Evolutionary conservation across 768 basidiomycete species (phyloP), one percentile per base, ranked within the genome.

Genomic region (Thelephora ganbajun): DNA sequence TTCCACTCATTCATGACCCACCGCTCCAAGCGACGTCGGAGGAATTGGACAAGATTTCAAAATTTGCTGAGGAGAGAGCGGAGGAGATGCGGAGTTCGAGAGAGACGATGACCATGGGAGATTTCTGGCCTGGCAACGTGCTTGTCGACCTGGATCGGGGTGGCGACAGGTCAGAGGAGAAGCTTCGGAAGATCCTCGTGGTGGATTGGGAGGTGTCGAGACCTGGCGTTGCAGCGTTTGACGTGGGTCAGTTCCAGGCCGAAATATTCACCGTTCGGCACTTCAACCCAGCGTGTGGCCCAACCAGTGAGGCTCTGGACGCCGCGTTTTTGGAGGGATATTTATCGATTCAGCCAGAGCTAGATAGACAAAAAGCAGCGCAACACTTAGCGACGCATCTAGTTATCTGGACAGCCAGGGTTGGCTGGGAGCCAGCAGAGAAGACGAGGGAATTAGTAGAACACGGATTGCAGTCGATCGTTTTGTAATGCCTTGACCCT

Each of bases 81-180:
- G 41, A 54, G 19, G 60, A 52, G n/a, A 69, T 74, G 33, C 41
- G 50, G 20, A 57, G 57, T 20, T 57, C 57, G 23, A 48, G 56
- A 33, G 65, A 66, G 43, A 55, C 62, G 11, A 43, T 63, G 49
- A 64, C 61, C n/a, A 76, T 76, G 74, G 82, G 83, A 0, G 83
- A 84, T 58, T 78, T 83, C 53, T 84, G 82, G 80, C 73, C 82
- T 1, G 82, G 80, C 0, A 83, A 84, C 54, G 52, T 83, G 42
- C 63, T 81, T 51, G 53, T 81, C n/a, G 58, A 53, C 11, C 56
- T 69, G 11, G 60, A 60, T 43, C 56, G 55, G 5, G 56, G n/a
- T n/a, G n/a, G n/a, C n/a, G n/a, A n/a, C 61, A 1, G n/a, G 36
- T 30, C 64, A 12, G 30, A 30, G 11, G 47, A 22, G 1, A 43